Conservation (phyloP, 192 early-diverging fungal species). For the Jimgerdemannia flammicorona region DNA sequence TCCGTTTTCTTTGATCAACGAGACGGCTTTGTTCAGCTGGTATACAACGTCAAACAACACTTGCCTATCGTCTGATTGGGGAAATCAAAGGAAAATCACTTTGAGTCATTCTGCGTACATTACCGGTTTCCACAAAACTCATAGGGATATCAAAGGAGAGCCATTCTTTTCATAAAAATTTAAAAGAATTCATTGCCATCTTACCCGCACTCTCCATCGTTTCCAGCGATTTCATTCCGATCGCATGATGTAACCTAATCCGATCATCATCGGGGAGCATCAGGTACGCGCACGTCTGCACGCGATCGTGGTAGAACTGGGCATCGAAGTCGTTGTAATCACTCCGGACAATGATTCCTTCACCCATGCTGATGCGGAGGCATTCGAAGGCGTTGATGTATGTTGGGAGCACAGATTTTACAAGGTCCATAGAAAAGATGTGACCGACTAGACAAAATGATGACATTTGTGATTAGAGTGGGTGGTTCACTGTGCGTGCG, state of each 20-base stretch:
- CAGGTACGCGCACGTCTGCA: neutral
- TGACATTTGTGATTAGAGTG: too few species aligned
- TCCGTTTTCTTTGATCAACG: neutral
- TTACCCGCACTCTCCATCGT: neutral
- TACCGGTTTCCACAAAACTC: too few species aligned
- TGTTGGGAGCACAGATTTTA: neutral
- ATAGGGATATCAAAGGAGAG: too few species aligned
- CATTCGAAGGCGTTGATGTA: neutral
- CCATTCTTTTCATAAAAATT: too few species aligned
- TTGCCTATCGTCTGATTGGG: neutral
- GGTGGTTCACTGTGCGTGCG: too few species aligned
- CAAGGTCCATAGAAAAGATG: neutral
- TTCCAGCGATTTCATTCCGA: neutral
- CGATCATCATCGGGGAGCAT: neutral
- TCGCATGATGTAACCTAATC: neutral
- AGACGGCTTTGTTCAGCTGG: neutral
- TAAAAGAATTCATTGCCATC: neutral
- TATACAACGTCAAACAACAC: neutral
- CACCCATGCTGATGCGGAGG: neutral
- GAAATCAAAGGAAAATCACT: neutral
- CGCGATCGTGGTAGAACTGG: neutral
- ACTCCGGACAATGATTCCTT: neutral
- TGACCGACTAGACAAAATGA: neutral
- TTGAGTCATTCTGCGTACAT: too few species aligned
- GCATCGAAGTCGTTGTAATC: neutral